Base-by-base conservation (phyloP, 257 asterid genomes). In the Nicotiana attenuata region DNA sequence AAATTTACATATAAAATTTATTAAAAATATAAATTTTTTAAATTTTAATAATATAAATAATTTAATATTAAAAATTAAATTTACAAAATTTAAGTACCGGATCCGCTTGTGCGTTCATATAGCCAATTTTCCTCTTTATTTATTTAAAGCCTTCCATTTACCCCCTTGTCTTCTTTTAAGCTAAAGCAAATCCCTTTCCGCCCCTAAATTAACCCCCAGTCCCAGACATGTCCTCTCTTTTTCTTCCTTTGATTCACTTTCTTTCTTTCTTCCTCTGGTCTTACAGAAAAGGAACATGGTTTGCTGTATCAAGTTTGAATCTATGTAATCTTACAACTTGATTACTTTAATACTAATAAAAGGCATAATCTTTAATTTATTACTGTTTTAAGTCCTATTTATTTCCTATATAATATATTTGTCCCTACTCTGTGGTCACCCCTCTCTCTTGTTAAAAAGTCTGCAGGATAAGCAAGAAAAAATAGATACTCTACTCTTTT, bases 101-200 rank as follows among this genome's bases (percentile, higher is more conserved):
- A 5, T 33, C 7, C 8, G 35, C 35, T 4, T 31, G 35, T 31
- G 35, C 35, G n/a, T n/a, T n/a, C 5, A 33, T 33, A 33, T 33
- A 33, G 64, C 65, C 15, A 76, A 53, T 55, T 76, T 50, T 47
- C 50, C 65, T 50, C 50, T 41, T 63, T 53, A 24, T 76, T 55
- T 41, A 20, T 75, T 29, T 45, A 76, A 41, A 41, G 1, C 24
- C 76, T 38, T 26, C 15, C 31, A 9, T 41, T 50, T 28, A 24
- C 7, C 14, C 47, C 20, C 10, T 61, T 29, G 57, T 82, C 81
- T 28, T 82, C 81, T 75, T 82, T 75, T 75, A 45, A 82, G 81
- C 77, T 22, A 65, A 33, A 65, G 77, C 56, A 47, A 15, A 56
- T 16, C n/a, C 56, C n/a, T 8, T 41, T 41, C 50, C 11, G 13